Percentiles rank a stretch among this genome's conserved stretches.
Evolutionary conservation across 2,329 filamentous ascomycete genomes (phyloP).

Genomic region (Colletotrichum godetiae): DNA sequence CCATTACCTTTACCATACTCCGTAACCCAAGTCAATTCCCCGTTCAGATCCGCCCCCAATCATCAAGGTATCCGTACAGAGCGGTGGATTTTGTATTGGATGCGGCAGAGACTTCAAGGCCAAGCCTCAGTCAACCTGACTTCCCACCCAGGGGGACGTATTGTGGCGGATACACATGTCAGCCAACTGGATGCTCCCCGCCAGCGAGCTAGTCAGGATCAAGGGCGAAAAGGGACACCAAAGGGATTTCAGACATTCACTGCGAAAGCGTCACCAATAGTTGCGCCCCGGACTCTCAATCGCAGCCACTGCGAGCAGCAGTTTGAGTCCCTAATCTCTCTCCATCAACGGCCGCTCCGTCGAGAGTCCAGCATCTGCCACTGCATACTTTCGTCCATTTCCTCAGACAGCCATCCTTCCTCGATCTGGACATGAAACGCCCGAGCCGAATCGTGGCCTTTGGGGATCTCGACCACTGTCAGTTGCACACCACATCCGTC

Average conservation of each 20-base stretch:
- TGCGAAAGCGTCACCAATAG: conserved; percentile 10
- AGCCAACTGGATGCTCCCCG: conserved; percentile 27
- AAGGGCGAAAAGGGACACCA: conserved; percentile 8
- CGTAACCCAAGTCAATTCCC: neutral
- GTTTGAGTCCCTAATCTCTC: neutral
- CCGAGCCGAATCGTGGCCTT: conserved; percentile 25
- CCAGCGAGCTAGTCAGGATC: conserved; percentile 23
- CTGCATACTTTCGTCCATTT: neutral
- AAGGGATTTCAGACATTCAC: neutral
- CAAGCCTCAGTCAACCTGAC: neutral
- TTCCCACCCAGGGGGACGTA: neutral
- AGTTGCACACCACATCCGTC: conserved; percentile 1
- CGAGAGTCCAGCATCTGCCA: neutral
- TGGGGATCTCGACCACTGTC: conserved; percentile 22
- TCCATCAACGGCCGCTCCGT: conserved; percentile 13
- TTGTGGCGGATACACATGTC: conserved; percentile 9
- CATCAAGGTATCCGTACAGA: neutral
- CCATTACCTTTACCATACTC: neutral
- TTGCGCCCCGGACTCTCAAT: conserved; percentile 2
- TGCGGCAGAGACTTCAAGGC: neutral
- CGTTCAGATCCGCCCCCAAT: neutral
- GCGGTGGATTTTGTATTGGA: neutral
- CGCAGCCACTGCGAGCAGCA: neutral
- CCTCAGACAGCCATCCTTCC: neutral
- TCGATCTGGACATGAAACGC: conserved; percentile 31